phyloP scores from a whole-genome alignment of 306 rosid genomes.

The Dalbergia cochinchinensis region DNA sequence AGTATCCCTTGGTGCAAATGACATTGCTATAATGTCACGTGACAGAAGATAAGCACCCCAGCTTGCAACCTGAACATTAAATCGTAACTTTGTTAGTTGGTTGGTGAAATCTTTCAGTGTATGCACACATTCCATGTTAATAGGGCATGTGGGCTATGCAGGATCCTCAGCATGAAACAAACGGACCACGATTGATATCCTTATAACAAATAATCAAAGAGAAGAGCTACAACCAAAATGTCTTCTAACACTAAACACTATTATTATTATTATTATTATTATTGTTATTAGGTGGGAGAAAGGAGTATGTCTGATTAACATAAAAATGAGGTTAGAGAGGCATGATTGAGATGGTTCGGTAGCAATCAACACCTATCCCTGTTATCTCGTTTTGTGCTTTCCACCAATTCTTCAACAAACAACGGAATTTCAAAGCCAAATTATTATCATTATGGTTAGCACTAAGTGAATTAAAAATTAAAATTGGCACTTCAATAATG shows the following conservation, averaged over 20 bases:
- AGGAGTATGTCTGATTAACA: not conserved
- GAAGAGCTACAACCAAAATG: not conserved
- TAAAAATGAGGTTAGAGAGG: constrained; percentile 10
- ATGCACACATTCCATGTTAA: constrained; percentile 23
- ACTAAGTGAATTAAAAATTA: constrained; percentile 5
- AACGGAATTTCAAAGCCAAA: not conserved
- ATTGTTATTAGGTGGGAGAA: not conserved
- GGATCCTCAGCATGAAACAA: not conserved
- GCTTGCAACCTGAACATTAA: constrained; percentile 81
- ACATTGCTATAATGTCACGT: constrained; percentile 79
- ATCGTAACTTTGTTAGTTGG: not conserved
- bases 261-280: not conserved
- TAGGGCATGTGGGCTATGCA: not conserved
- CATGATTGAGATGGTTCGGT: constrained; percentile 11
- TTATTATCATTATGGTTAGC: constrained; percentile 27
- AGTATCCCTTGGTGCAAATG: constrained; percentile 97
- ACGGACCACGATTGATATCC: not conserved
- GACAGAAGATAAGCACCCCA: constrained; percentile 95
- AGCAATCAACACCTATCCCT: not conserved
- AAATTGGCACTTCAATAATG: not conserved
- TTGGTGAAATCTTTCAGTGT: not conserved
- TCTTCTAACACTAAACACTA: not conserved
- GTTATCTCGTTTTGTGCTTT: not conserved
- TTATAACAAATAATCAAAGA: constrained; percentile 5
- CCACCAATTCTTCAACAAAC: constrained; percentile 39